Percentiles rank a stretch among this genome's conserved stretches.
Evolutionary conservation across 31 red algal species (phyloP).

Genomic region (Odonthalia washingtoniensis): DNA sequence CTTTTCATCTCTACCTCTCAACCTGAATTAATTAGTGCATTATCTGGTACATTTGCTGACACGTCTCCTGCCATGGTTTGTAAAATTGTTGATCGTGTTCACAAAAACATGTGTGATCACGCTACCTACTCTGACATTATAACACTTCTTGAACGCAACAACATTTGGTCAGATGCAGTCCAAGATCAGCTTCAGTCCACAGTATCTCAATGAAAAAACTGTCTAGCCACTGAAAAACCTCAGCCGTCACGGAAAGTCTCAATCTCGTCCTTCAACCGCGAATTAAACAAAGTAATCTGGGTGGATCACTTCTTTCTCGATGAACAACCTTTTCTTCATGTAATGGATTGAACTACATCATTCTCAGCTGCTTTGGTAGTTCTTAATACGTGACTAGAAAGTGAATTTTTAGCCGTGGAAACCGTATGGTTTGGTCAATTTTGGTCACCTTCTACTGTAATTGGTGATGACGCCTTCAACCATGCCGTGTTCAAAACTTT

Average conservation of each 20-base stretch:
- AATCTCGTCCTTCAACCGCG: not conserved
- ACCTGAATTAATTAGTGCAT: too few species aligned
- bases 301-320: constrained; percentile 40
- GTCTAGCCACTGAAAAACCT: not conserved
- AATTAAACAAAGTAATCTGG: constrained; percentile 24
- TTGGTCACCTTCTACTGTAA: constrained; percentile 13
- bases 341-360: constrained; percentile 33
- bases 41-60: too few species aligned
- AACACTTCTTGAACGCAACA: too few species aligned
- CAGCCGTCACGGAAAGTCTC: constrained; percentile 12
- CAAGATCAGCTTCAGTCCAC: too few species aligned
- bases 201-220: too few species aligned
- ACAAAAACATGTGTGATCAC: too few species aligned
- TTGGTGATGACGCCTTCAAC: constrained; percentile 1
- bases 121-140: too few species aligned
- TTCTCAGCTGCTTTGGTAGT: constrained; percentile 10
- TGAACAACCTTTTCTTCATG: not conserved
- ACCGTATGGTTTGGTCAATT: not conserved
- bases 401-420: not conserved
- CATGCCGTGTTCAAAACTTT: not conserved
- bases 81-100: too few species aligned
- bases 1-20: too few species aligned
- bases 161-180: too few species aligned
- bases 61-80: too few species aligned
- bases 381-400: not conserved